Evolutionary conservation across 345 rosid species (phyloP), one percentile per base, ranked within the genome.

Genomic region (Moringa oleifera): DNA sequence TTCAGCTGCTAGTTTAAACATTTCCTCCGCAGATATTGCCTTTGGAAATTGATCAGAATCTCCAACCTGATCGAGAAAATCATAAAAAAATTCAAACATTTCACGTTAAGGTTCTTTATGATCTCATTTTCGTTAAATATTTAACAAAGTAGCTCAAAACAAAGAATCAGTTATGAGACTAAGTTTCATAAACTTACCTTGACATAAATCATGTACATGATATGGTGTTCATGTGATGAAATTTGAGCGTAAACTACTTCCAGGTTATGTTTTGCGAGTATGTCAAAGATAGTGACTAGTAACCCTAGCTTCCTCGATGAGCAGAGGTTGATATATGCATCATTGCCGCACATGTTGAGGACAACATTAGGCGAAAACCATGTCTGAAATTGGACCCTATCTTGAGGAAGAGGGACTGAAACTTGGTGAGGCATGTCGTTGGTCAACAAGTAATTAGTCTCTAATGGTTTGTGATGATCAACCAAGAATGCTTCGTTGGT

Each of bases 291-390:
- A 22, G 71, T 22, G 31, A 82, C 66, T 75, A 86, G 80, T 56
- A 83, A 71, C 4, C 82, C 79, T 1, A 69, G 57, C 70, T 77
- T 83, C 70, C 70, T 81, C 1, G 73, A 61, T 0, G 83, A 75
- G 55, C 89, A 86, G 25, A 86, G 23, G 50, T 76, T 80, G 65
- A 89, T 68, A 33, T 78, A 82, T 13, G 91, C 96, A 62, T 79
- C 83, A 49, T 73, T 71, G 0, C 85, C 89, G 63, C 80, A 78
- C 6, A 86, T 68, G 72, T 77, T 89, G 72, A 89, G 45, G 49
- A 84, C 85, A 18, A 84, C 79, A 59, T 89, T 86, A 18, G 77
- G 52, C 11, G 96, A 78, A 16, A 72, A 66, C 94, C 94, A 89
- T 19, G 83, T 85, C 52, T 77, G 77, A 1, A 86, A 86, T 6